These are phyloP conservation scores for Malassezia vespertilionis DNA, from an alignment of 1,284 basidiomycete genomes.

Conservation along the genomic window DNA sequence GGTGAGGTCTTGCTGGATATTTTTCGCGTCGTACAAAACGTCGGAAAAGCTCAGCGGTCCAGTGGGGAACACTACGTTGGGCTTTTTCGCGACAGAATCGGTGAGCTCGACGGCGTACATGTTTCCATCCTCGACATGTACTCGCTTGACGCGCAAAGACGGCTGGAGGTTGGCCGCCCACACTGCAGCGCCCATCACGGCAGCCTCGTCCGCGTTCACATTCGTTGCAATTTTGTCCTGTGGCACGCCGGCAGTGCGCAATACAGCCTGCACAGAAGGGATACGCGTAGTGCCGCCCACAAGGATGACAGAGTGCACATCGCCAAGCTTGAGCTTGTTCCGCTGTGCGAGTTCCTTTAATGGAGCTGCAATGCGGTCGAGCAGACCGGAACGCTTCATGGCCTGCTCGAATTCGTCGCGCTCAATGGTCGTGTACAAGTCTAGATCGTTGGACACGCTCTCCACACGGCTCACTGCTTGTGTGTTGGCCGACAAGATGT, in stretches of 20 bases:
- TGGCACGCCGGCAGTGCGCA: conserved; percentile 38
- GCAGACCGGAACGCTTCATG: conserved; percentile 23
- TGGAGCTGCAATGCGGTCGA: conserved; percentile 26
- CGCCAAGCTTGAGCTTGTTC: conserved; percentile 60
- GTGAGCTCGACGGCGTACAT: conserved; percentile 34
- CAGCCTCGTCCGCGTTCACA: conserved; percentile 93
- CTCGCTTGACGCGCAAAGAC: conserved; percentile 90
- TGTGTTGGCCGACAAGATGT: conserved; percentile 81
- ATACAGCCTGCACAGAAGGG: conserved; percentile 70
- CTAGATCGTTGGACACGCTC: conserved; percentile 76
- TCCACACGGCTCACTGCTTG: conserved; percentile 70
- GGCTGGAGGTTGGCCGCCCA: conserved; percentile 78
- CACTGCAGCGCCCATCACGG: conserved; percentile 79
- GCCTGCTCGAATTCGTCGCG: conserved; percentile 63
- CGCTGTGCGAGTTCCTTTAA: conserved; percentile 64
- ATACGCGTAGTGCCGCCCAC: conserved; percentile 80
- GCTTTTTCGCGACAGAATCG: conserved; percentile 23
- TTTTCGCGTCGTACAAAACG: conserved; percentile 23
- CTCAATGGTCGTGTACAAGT: conserved; percentile 69
- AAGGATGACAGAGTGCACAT: conserved; percentile 78
- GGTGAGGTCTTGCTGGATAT: conserved; percentile 29
- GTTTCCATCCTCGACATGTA: conserved; percentile 62
- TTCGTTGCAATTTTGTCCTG: conserved; percentile 54
- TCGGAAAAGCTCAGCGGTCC: conserved; percentile 23
- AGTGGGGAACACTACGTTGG: conserved; percentile 23